Base-by-base conservation (phyloP, 306 rosid genomes). In the Heteromeles arbutifolia region DNA sequence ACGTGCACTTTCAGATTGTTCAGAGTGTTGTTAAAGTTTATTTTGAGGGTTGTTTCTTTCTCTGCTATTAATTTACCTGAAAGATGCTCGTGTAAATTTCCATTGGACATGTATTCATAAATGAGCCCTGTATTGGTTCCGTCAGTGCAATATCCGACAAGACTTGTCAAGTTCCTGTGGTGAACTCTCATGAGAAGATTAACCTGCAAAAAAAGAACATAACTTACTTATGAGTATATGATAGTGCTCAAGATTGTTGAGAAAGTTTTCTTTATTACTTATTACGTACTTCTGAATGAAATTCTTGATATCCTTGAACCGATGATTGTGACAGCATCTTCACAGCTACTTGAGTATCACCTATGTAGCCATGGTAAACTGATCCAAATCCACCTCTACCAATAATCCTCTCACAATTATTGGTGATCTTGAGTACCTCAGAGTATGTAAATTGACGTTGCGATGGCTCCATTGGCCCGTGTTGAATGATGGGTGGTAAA, bases 111-210 rank as follows among this genome's bases (percentile, higher is more conserved):
- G n/a, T n/a, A n/a, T n/a, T n/a, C n/a, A n/a, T n/a, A n/a, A n/a
- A n/a, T n/a, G n/a, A n/a, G n/a, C n/a, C n/a, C n/a, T n/a, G n/a
- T n/a, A n/a, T n/a, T n/a, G n/a, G n/a, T n/a, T n/a, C n/a, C n/a
- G n/a, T n/a, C n/a, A n/a, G n/a, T n/a, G n/a, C n/a, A n/a, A n/a
- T n/a, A n/a, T n/a, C n/a, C n/a, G n/a, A n/a, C n/a, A n/a, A n/a
- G n/a, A n/a, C n/a, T n/a, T n/a, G n/a, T n/a, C n/a, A 89, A 79
- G 80, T 89, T 87, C 66, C 65, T 83, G 39, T 89, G 91, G 62
- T 87, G 83, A 75, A 85, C 86, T 77, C 82, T 81, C 65, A 85
- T 85, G 18, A 89, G 82, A 61, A 81, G 80, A 61, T 79, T 57
- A 34, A 87, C 89, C 90, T 81, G 90, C 3, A 61, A 54, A 13